Evolutionary conservation across 768 basidiomycete genomes (phyloP).

Genomic region (Boletus subparvulus): DNA sequence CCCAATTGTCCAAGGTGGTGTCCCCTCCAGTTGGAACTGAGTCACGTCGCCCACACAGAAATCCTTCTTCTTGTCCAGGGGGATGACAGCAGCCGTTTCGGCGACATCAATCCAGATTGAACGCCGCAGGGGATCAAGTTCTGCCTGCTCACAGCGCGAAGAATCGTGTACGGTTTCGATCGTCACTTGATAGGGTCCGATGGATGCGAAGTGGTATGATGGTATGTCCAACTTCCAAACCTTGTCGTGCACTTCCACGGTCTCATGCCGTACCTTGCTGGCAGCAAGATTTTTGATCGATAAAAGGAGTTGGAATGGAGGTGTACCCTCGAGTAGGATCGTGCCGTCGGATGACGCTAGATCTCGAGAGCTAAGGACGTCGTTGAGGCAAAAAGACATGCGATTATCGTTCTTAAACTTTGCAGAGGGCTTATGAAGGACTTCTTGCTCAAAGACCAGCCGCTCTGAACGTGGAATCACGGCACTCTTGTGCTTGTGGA

Average conservation of each 20-base stretch:
- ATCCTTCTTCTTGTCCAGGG: slow-evolving; percentile 74
- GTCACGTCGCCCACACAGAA: slow-evolving; percentile 88
- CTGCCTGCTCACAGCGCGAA: slow-evolving; percentile 75
- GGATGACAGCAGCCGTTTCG: slow-evolving; percentile 90
- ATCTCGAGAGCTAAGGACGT: slow-evolving; percentile 58
- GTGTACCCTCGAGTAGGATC: slow-evolving; percentile 73
- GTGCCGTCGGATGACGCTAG: slow-evolving; percentile 47
- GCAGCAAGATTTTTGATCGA: slow-evolving; percentile 75
- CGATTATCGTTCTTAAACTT: slow-evolving; percentile 68
- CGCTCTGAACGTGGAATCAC: slow-evolving; percentile 68
- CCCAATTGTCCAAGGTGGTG: slow-evolving; percentile 90
- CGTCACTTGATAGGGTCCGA: slow-evolving; percentile 77
- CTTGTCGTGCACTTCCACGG: slow-evolving; percentile 47
- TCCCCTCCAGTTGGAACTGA: slow-evolving; percentile 93
- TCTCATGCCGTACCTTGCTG: slow-evolving; percentile 59
- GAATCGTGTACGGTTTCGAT: slow-evolving; percentile 81
- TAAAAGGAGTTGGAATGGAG: slow-evolving; percentile 81
- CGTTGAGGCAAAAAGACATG: slow-evolving; percentile 74
- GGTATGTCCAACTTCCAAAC: slow-evolving; percentile 76
- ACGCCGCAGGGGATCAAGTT: slow-evolving; percentile 56
- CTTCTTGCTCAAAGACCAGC: slow-evolving; percentile 82
- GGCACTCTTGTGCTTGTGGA: slow-evolving; percentile 60
- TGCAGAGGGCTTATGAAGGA: slow-evolving; percentile 77
- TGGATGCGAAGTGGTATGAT: slow-evolving; percentile 68
- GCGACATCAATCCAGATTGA: slow-evolving; percentile 91